phyloP scores from a whole-genome alignment of 1,284 basidiomycete genomes.

The Binderoboletus segoi region DNA sequence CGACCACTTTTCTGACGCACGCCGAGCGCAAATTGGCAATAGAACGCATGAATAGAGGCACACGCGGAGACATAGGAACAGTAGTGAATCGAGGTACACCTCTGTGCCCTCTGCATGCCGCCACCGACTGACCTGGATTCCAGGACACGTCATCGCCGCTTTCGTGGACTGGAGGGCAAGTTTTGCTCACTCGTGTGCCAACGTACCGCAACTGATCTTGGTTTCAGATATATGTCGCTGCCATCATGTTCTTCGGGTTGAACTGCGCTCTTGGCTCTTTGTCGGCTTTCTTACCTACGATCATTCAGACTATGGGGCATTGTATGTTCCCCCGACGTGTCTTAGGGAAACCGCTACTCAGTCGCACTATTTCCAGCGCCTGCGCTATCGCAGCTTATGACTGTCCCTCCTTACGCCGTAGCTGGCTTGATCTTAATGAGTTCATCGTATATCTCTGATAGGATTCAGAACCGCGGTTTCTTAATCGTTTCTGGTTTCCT shows the following conservation, averaged over 20 bases:
- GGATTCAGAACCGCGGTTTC: constrained; percentile 68
- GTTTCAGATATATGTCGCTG: constrained; percentile 58
- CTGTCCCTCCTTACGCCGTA: constrained; percentile 82
- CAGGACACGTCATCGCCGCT: constrained; percentile 64
- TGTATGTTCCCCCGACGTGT: constrained; percentile 37
- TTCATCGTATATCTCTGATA: constrained; percentile 71
- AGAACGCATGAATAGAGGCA: constrained; percentile 72
- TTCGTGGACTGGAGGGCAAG: constrained; percentile 73
- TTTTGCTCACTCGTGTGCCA: constrained; percentile 3
- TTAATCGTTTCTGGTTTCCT: constrained; percentile 52
- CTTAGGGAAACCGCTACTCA: neutral
- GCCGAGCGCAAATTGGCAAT: constrained; percentile 74
- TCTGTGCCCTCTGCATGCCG: neutral
- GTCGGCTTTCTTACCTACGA: constrained; percentile 84
- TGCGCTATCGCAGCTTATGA: constrained; percentile 65
- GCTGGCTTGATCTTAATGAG: constrained; percentile 68
- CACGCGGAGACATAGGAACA: constrained; percentile 66
- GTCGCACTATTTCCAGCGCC: constrained; percentile 36
- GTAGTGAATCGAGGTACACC: constrained; percentile 63
- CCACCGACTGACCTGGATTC: neutral
- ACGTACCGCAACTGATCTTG: neutral
- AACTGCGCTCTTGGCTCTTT: constrained; percentile 81
- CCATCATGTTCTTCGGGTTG: constrained; percentile 75
- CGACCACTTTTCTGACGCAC: constrained; percentile 68
- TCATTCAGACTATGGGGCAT: constrained; percentile 72